Evolutionary conservation across 225 moss, liverwort and hornwort species (phyloP), one percentile per base, ranked within the genome.

Genomic region (Polytrichum formosum): DNA sequence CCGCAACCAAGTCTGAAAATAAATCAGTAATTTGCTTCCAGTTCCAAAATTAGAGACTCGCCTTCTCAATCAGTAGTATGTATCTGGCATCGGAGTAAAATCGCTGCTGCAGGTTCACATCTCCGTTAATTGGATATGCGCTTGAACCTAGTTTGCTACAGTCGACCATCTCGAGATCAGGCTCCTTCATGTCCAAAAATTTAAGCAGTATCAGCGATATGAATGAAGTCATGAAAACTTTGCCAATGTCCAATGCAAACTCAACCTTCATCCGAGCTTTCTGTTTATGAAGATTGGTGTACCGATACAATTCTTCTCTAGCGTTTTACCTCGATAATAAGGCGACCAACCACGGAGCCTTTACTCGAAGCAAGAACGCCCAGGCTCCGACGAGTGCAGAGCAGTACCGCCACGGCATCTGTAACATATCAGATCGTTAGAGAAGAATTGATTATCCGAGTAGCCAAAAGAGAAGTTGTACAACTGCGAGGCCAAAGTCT

Each of bases 41-140:
- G 2, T 58, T 4, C n/a, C 58, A 20, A 58, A 35, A 26, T 18
- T 28, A n/a, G 6, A n/a, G 37, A 29, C 28, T n/a, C 71, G 93
- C 95, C 93, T 96, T 96, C 79, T 96, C 93, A 67, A 96, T 73
- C 29, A 96, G 68, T 69, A 96, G 81, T 72, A 96, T 88, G 70
- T 96, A 93, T 71, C 90, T 84, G 63, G 95, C 93, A 75, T 96
- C 91, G 20, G 95, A 93, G 56, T 85, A 76, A 68, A 88, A 88
- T 3, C 58, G 76, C 53, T 86, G 84, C 76, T 81, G 75, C 55
- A 77, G 64, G 27, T 78, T 81, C 28, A 85, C 72, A 28, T 93
- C 90, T 68, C 86, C 88, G 56, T 74, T 75, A 20, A 96, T 90
- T 53, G 72, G 74, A 68, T 83, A 75, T 46, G 82, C 81, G 75